Conservation (phyloP, 2,329 filamentous ascomycete species). For the Alternaria sp. region DNA sequence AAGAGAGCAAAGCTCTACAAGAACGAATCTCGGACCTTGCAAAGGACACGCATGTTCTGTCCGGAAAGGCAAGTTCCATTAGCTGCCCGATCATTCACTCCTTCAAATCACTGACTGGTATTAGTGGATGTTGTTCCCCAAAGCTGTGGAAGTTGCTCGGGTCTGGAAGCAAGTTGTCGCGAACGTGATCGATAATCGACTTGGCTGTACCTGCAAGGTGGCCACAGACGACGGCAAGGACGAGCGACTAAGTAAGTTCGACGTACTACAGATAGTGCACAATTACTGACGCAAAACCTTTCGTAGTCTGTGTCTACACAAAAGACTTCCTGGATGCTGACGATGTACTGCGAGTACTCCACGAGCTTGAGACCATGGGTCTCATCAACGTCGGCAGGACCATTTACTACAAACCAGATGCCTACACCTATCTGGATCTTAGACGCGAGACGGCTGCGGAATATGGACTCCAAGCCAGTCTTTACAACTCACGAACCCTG, state of each 20-base stretch:
- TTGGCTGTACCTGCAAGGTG: conserved; percentile 78
- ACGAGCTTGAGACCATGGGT: conserved; percentile 66
- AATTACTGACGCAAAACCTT: background rate
- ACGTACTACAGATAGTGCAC: background rate
- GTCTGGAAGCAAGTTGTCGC: conserved; percentile 71
- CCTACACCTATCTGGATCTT: conserved; percentile 56
- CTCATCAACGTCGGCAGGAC: conserved; percentile 58
- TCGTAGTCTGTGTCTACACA: conserved; percentile 71
- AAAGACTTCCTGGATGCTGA: conserved; percentile 71
- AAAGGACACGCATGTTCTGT: conserved; percentile 61
- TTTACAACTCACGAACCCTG: conserved; percentile 52
- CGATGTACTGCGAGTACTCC: conserved; percentile 73
- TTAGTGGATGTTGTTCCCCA: conserved; percentile 78
- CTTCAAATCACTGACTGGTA: conserved; percentile 7
- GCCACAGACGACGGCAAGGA: conserved; percentile 59
- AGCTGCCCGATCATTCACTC: background rate
- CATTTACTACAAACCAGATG: conserved; percentile 81
- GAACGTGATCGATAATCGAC: conserved; percentile 70
- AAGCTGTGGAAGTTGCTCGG: conserved; percentile 61
- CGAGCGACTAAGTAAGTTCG: conserved; percentile 60
- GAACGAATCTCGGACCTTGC: conserved; percentile 67
- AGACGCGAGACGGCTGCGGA: conserved; percentile 43
- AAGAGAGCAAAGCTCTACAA: conserved; percentile 54
- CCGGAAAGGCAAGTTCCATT: conserved; percentile 66
- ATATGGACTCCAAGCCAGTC: conserved; percentile 52